Base-by-base conservation (phyloP, 352 stramenopile genomes). In the Phytophthora cryptogea region DNA sequence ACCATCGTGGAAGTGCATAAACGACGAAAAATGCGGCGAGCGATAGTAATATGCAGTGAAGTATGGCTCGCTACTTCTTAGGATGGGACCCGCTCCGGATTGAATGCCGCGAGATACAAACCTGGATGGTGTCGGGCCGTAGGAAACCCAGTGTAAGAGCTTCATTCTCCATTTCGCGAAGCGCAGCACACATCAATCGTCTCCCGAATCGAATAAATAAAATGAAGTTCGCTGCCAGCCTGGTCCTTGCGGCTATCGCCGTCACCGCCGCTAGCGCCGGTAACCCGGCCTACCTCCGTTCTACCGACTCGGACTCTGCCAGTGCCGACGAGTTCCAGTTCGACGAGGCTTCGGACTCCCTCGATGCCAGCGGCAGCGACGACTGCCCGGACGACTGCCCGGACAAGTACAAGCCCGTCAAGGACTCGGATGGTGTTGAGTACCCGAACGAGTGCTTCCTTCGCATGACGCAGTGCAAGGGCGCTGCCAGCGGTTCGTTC, bases 371-470 rank as follows among this genome's bases (percentile, higher is more conserved):
- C 14, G 33, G 47, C 30, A 43, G 40, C 23, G 30, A 51, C 16
- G 48, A 43, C 28, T 77, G 64, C 59, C 43, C 46, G 4, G 52
- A 71, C 20, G 46, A 33, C 16, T 76, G 63, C 58, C 37, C 53
- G 27, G 64, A 76, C n/a, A 59, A 67, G 17, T 74, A 66, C 56
- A 33, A 63, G 8, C 65, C 69, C 10, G 59, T 72, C 6, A 63
- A 47, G 41, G 64, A 66, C 13, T 50, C 47, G 9, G 40, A 73
- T 30, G 66, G 63, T 3, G 35, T 61, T 10, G 63, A 54, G 32
- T 76, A 78, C 44, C 11, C 50, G 10, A 78, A 70, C 56, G 44
- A 49, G 37, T 78, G 70, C 41, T 66, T 62, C 46, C 46, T 76
- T 33, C 43, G 33, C 10, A 63, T 70, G 33, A 43, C 57, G 0